Evolutionary conservation across 345 rosid species (phyloP).

Genomic region (Noccaea bulbosa): DNA sequence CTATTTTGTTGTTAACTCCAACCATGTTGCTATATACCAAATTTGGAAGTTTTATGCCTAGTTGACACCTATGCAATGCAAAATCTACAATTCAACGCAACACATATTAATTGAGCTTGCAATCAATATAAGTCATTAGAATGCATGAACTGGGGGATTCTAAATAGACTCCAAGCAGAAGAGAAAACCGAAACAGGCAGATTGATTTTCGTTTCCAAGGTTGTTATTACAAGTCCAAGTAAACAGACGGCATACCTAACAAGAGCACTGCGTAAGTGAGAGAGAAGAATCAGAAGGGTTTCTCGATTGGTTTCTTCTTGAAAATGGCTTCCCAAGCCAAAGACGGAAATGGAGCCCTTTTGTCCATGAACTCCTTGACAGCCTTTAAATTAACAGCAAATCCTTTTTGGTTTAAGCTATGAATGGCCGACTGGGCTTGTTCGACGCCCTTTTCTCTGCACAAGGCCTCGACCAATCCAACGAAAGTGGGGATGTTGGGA

Average conservation of each 20-base stretch:
- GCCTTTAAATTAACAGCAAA: conserved; percentile 65
- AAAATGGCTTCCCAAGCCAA: conserved; percentile 73
- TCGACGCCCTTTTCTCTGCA: conserved; percentile 70
- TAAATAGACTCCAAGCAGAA: conserved; percentile 11
- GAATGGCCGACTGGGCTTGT: conserved; percentile 56
- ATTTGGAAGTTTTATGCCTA: conserved; percentile 22
- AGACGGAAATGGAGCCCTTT: conserved; percentile 65
- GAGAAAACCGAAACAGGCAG: conserved; percentile 17
- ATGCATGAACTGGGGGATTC: conserved; percentile 5
- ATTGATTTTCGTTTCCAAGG: conserved; percentile 5
- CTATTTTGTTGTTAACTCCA: conserved; percentile 38
- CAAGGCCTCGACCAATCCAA: conserved; percentile 77
- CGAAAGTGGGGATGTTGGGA: conserved; percentile 77
- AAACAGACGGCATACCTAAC: conserved; percentile 16
- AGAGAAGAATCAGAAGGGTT: conserved; percentile 39
- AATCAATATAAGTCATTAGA: neutral
- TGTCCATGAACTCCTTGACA: conserved; percentile 76
- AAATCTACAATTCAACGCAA: too few species aligned
- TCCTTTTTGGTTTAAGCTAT: conserved; percentile 62
- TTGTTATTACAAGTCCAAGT: conserved; percentile 27
- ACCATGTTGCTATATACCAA: conserved; percentile 26
- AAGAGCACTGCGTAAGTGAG: conserved; percentile 4
- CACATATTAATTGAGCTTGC: neutral
- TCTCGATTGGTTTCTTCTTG: conserved; percentile 55
- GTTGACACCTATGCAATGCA: neutral